These are phyloP conservation scores for Limonomyces culmigenus DNA, from an alignment of 1,284 basidiomycete genomes.

Conservation along the genomic window DNA sequence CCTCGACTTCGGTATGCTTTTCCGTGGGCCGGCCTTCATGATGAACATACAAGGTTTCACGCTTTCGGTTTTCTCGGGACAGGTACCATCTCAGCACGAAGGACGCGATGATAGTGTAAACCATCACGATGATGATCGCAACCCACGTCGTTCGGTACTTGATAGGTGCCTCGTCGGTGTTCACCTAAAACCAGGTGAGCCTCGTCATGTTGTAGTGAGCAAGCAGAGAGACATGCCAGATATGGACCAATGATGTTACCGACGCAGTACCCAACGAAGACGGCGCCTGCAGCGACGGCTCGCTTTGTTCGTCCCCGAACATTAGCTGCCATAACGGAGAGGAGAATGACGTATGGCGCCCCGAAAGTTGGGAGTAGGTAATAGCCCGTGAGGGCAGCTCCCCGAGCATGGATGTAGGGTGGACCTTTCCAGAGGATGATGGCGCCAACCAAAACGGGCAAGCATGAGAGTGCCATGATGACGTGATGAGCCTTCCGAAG, in stretches of 20 bases:
- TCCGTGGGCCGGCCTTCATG: not conserved
- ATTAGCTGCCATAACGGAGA: slow-evolving; percentile 4
- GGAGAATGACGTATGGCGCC: slow-evolving; percentile 5
- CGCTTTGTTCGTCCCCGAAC: slow-evolving; percentile 7
- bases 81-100: not conserved
- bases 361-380: slow-evolving; percentile 6
- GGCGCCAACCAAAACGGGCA: slow-evolving; percentile 4
- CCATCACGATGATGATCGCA: slow-evolving; percentile 5
- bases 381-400: slow-evolving; percentile 5
- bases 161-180: slow-evolving; percentile 1
- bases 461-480: slow-evolving; percentile 5
- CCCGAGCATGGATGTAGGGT: slow-evolving; percentile 4
- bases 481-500: slow-evolving; percentile 3
- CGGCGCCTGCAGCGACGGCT: slow-evolving; percentile 5
- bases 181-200: not conserved
- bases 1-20: not conserved
- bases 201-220: slow-evolving; percentile 4
- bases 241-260: slow-evolving; percentile 6
- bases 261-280: slow-evolving; percentile 7
- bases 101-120: not conserved
- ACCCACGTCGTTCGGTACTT: slow-evolving; percentile 7
- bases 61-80: not conserved
- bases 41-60: not conserved
- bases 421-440: slow-evolving; percentile 6
- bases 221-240: not conserved